Evolutionary conservation across 2,329 filamentous ascomycete genomes (phyloP), one percentile per base, ranked within the genome.

Genomic region (Pseudopithomyces chartarum): DNA sequence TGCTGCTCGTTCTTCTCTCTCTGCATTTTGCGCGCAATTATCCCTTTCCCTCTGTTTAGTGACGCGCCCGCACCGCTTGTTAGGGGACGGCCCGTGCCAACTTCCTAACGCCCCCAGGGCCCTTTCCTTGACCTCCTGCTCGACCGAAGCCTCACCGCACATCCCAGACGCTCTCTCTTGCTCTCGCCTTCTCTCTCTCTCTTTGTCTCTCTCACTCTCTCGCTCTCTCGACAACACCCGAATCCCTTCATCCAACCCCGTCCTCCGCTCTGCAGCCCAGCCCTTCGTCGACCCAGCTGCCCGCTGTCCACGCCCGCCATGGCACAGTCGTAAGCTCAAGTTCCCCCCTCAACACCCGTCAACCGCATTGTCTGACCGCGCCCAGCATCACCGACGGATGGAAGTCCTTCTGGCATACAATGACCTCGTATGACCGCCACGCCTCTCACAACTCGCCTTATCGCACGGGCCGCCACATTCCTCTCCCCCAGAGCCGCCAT

Each of bases 391-490:
- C 71, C 33, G 59, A 66, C 54, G 87, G 89, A 78, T 90, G 95
- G 79, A 90, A 90, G 79, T 90, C 90, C 60, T 94, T 99, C 81
- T 99, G 95, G 95, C 95, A 98, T 67, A 95, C 76, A 57, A 78
- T 90, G 84, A 90, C 86, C 74, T 89, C 86, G 62, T 84, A 88
- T 70, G 84, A 87, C 81, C 96, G 95, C 60, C 87, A 99, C 81
- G 96, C 95, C 62, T 89, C 88, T 60, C 91, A 90, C 82, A 91
- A 99, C 79, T 96, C 94, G 57, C 93, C 95, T 49, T 96, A 96
- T 79, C 89, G 93, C 73, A 91, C 90, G 59, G 92, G 93, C 62
- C 88, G 90, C 73, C 94, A 97, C 79, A 90, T 97, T 59, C 92
- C 93, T 60, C 86, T 98, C 59, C 88, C 89, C 63, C 90, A 93